Evolutionary conservation across 495 filamentous ascomycete species (phyloP), one percentile per base, ranked within the genome.

Genomic region (Xylaria curta): DNA sequence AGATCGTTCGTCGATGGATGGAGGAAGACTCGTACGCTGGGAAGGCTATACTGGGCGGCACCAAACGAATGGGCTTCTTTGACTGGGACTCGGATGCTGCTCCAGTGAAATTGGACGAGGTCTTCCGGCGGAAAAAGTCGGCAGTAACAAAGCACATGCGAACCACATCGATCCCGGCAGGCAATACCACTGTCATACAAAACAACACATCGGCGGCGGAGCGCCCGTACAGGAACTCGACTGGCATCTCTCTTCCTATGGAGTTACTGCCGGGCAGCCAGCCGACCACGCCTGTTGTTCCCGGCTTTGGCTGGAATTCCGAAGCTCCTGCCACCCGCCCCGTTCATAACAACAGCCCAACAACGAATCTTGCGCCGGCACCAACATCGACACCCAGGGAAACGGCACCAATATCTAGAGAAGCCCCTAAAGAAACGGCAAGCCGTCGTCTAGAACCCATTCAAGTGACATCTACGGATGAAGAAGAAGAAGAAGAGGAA

Each of bases 1-100:
- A 87, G 72, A 87, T 87, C 36, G 87, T 90, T 36, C 81, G 82
- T 28, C 82, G 85, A 31, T 91, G 89, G 89, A 87, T 89, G 81
- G 85, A 86, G 62, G 86, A 90, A 74, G 89, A 89, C 72, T 86
- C 84, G 9, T 84, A 87, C 53, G 78, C 83, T 31, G 86, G 87
- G 6, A 83, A 84, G 31, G 80, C 82, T 15, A 82, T 82, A 0
- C 77, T 88, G 12, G 87, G 86, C 9, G 83, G 72, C 31, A 69
- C 70, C 28, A 73, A 74, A 33, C 76, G 78, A 40, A 82, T 81
- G 28, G 83, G 82, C 56, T 81, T 86, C 67, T 89, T 89, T 73
- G 85, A 86, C 8, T 88, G 87, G 86, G 84, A 87, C 61, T 83
- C 85, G 2, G 81, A 84, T 44, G 82, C 81, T 7, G 76, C 82